Conservation (phyloP, 2,329 filamentous ascomycete genomes). For the Mariannaea elegans region DNA sequence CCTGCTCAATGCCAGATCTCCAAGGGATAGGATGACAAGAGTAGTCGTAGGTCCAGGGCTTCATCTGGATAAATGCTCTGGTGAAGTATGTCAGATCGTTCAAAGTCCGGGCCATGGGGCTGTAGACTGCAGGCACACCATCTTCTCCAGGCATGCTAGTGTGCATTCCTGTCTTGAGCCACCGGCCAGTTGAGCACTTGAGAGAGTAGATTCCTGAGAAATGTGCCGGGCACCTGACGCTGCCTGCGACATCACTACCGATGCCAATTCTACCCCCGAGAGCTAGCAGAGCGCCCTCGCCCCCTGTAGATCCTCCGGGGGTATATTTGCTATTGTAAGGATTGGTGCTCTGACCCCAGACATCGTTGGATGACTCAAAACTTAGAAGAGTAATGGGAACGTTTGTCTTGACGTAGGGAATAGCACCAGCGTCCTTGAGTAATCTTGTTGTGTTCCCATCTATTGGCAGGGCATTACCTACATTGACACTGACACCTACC, state of each 20-base stretch:
- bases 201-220: constrained; percentile 90
- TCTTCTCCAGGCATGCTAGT: constrained; percentile 95
- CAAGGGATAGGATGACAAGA: constrained; percentile 86
- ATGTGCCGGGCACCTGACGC: constrained; percentile 85
- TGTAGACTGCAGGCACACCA: constrained; percentile 87
- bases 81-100: constrained; percentile 88
- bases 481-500: constrained; percentile 80
- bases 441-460: constrained; percentile 81
- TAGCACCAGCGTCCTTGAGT: constrained; percentile 85
- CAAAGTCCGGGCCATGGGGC: constrained; percentile 89
- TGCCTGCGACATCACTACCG: constrained; percentile 90
- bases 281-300: constrained; percentile 83
- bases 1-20: constrained; percentile 68
- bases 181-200: constrained; percentile 86
- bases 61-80: constrained; percentile 77
- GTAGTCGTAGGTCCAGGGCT: constrained; percentile 90
- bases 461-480: constrained; percentile 68
- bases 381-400: constrained; percentile 85
- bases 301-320: constrained; percentile 88
- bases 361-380: constrained; percentile 79
- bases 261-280: constrained; percentile 87
- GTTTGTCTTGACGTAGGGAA: constrained; percentile 94
- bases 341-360: constrained; percentile 87
- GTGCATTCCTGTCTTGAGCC: constrained; percentile 84
- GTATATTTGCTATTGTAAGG: constrained; percentile 87